These are phyloP conservation scores for Cystofilobasidium capitatum DNA, from an alignment of 768 basidiomycete genomes.

Conservation along the genomic window DNA sequence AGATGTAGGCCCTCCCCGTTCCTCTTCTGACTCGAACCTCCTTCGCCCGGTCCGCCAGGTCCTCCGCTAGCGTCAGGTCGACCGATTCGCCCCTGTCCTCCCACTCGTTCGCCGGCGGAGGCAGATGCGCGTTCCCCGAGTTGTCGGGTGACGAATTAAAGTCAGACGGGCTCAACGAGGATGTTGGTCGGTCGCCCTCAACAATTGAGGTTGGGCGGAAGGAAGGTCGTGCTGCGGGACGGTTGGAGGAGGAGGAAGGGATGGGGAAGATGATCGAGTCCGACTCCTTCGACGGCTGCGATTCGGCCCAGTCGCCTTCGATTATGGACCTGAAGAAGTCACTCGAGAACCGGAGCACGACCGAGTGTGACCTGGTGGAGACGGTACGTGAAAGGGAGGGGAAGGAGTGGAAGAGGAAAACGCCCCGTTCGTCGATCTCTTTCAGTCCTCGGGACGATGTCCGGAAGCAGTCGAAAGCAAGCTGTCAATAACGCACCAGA, in stretches of 20 bases:
- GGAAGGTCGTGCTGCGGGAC: neutral
- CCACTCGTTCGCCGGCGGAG: too few relatives aligned
- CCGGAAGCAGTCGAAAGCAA: neutral
- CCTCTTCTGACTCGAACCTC: neutral
- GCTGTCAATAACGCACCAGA: neutral
- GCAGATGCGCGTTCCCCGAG: too few relatives aligned
- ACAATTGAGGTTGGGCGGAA: neutral
- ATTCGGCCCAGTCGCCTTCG: constrained; percentile 23
- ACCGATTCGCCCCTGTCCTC: neutral
- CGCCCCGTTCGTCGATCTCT: too few relatives aligned
- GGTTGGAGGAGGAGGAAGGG: too few relatives aligned
- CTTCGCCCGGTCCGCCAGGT: neutral
- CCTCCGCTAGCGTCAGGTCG: neutral
- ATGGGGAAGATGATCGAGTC: neutral
- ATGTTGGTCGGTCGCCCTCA: neutral
- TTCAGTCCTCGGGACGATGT: neutral
- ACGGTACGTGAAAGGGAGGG: neutral
- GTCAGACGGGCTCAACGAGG: too few relatives aligned
- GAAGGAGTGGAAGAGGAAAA: neutral
- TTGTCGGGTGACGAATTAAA: too few relatives aligned
- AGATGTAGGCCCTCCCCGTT: neutral
- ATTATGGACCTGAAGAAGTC: constrained; percentile 13
- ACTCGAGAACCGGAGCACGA: constrained; percentile 17
- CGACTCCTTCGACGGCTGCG: neutral
- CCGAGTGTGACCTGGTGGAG: constrained; percentile 1